Base-by-base conservation (phyloP, 1,139 yeast genomes). In the Eremothecium gossypii region DNA sequence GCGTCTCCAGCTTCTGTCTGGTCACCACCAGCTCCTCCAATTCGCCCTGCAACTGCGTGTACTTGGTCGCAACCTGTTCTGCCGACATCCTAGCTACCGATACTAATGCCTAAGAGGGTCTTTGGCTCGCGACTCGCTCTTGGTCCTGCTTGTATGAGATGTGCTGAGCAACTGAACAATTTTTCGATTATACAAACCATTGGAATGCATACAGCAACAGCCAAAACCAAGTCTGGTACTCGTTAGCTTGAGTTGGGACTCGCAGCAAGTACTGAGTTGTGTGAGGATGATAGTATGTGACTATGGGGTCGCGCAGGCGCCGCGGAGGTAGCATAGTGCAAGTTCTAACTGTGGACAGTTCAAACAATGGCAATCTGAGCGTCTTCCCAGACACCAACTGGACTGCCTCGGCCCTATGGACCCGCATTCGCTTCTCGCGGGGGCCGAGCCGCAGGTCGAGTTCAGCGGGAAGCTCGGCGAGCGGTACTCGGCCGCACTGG, bases 1-100 rank as follows among this genome's bases (percentile, higher is more conserved):
- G 93, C 1, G 91, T 81, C 57, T 83, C 93, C 35, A 83, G 67
- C 54, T 76, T 73, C 42, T 83, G 83, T 57, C 93, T 74, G 7
- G 82, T 74, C 4, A 71, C 64, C 36, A 80, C 67, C 29, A 77
- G 65, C 41, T 76, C 81, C 43, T 61, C 63, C n/a, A 70, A 55
- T 17, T 63, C 68, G 14, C 60, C 57, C 48, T 73, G 77, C 4
- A 66, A 49, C 30, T 58, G 52, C 41, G 58, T 61, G 37, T 59
- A 60, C 31, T 56, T 44, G 29, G 36, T 33, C 9, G 45, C 33
- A 8, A 41, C 31, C n/a, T 43, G 39, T 28, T 45, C 43, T 10
- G 43, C 34, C 10, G 43, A 41, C 43, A 41, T 41, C 27, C 6
- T 17, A 17, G 23, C 23, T 17, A 6, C 3, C 6, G 23, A 17